Evolutionary conservation across 2,329 filamentous ascomycete genomes (phyloP).

Genomic region (Lanzia echinophila): DNA sequence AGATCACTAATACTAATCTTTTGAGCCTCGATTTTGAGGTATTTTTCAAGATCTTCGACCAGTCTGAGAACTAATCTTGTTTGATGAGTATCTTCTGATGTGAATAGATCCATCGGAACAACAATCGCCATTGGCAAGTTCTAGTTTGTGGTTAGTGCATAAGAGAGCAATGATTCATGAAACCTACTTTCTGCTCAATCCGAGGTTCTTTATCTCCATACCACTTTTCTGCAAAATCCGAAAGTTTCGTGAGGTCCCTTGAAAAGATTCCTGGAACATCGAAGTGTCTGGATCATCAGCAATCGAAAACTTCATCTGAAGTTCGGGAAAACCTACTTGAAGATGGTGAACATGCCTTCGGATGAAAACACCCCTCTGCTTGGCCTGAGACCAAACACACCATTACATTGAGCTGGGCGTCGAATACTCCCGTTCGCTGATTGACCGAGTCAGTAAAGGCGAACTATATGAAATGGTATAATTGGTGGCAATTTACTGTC

Average conservation of each 20-base stretch:
- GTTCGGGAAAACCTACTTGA: background rate
- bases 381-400: background rate
- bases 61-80: background rate
- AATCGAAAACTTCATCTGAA: background rate
- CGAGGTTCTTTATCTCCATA: background rate
- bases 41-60: background rate
- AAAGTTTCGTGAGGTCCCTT: background rate
- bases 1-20: background rate
- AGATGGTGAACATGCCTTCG: background rate
- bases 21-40: background rate
- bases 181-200: background rate
- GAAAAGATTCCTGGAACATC: background rate
- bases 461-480: background rate
- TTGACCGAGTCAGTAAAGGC: background rate
- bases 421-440: background rate
- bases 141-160: background rate
- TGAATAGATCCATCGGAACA: background rate
- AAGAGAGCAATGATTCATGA: no score
- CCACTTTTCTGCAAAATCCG: background rate
- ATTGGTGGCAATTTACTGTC: constrained; percentile 2
- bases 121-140: background rate
- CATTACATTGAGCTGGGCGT: background rate
- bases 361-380: background rate
- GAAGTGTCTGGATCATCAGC: background rate
- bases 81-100: background rate